A percentile compares a stretch with the other conserved stretches of the same genome.
Conservation (phyloP, 345 rosid species). For the Atalantia buxifolia region DNA sequence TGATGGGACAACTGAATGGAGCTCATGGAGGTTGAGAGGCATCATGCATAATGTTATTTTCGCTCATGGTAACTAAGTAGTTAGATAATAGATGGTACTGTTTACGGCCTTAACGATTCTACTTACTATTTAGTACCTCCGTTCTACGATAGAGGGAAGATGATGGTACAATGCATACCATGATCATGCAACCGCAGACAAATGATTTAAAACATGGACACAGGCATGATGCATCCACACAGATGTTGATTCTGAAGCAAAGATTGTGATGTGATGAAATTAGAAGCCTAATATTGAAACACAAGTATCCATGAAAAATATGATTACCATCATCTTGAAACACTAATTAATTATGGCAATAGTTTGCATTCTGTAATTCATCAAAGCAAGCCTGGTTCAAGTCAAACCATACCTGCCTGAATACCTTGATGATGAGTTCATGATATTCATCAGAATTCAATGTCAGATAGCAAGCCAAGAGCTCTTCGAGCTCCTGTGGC, state of each 20-base stretch:
- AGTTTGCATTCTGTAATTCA: constrained; percentile 22
- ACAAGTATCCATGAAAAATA: constrained; percentile 7
- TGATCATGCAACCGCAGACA: background rate
- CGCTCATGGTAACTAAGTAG: background rate
- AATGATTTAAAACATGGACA: background rate
- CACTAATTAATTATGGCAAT: constrained; percentile 3
- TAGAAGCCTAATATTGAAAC: background rate
- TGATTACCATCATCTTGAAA: background rate
- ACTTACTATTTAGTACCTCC: background rate
- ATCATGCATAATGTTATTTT: no score
- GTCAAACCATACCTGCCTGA: constrained; percentile 72
- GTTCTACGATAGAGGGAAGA: background rate
- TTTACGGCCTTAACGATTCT: background rate
- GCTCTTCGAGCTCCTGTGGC: constrained; percentile 75
- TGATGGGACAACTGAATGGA: no score
- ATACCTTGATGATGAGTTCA: constrained; percentile 82
- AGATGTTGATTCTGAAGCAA: background rate
- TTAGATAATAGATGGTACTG: background rate
- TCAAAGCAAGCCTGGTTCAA: constrained; percentile 33
- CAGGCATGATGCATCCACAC: background rate
- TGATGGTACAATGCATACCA: background rate
- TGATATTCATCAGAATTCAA: constrained; percentile 70
- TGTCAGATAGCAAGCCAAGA: constrained; percentile 79
- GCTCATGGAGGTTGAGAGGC: no score
- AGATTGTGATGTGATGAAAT: background rate